These are phyloP conservation scores for Hygrophorus pudorinus DNA, from an alignment of 768 basidiomycete genomes.

Conservation along the genomic window DNA sequence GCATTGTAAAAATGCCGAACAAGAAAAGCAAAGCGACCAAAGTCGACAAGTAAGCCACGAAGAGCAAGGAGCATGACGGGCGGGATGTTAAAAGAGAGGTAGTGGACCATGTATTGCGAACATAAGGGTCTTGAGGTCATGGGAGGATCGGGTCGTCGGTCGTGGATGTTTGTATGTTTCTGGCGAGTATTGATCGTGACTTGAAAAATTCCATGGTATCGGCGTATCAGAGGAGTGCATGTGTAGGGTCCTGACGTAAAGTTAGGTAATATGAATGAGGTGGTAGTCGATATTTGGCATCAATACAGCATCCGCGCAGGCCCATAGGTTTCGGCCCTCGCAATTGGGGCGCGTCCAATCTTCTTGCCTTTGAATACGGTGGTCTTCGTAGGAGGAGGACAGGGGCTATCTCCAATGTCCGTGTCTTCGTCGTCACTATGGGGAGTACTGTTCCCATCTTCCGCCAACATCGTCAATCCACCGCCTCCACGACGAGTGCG, in stretches of 20 bases:
- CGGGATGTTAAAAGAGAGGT: conserved; percentile 12
- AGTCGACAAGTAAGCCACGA: conserved; percentile 1
- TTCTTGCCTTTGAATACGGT: conserved; percentile 50
- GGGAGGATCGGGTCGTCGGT: background rate
- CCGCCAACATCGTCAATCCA: conserved; percentile 51
- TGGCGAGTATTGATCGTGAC: background rate
- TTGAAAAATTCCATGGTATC: conserved; percentile 1
- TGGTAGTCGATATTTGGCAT: conserved; percentile 3
- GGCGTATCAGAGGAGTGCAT: conserved; percentile 2
- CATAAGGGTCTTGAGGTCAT: conserved; percentile 8
- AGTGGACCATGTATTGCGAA: conserved; percentile 14
- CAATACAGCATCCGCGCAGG: conserved; percentile 46
- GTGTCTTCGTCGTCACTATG: conserved; percentile 48
- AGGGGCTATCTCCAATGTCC: conserved; percentile 80
- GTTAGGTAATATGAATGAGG: background rate
- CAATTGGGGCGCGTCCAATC: conserved; percentile 35
- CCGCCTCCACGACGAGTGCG: conserved; percentile 48
- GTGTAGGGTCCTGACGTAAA: background rate
- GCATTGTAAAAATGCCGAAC: background rate
- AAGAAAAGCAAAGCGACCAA: background rate
- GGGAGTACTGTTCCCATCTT: conserved; percentile 50
- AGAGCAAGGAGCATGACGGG: conserved; percentile 2
- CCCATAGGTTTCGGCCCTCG: conserved; percentile 62
- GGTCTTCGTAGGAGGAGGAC: conserved; percentile 65
- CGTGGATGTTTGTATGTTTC: background rate